Base-by-base conservation (phyloP, 202 grass and related monocot species). In the Elaeis oleifera region DNA sequence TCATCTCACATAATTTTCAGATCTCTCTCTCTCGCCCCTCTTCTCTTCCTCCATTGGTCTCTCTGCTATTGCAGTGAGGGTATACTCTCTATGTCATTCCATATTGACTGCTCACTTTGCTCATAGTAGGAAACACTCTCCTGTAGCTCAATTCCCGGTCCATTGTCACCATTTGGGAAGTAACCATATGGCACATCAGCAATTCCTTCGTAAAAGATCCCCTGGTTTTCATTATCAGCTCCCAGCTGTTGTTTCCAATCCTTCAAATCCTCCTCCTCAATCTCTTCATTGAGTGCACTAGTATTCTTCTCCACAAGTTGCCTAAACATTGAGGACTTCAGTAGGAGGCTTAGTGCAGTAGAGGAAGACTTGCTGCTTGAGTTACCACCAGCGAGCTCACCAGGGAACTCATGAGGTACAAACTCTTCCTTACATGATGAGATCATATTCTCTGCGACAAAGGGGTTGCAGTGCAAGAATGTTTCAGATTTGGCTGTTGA, bases 291-390 rank as follows among this genome's bases (percentile, higher is more conserved):
- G 5, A 15, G 49, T 23, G 64, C 73, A 5, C 66, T 74, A 6
- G 82, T 67, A 73, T 79, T 82, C 54, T 76, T 80, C 72, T 90
- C 82, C 2, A 90, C 75, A 13, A 90, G 61, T 59, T 82, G 79
- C 76, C 76, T 73, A 79, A 82, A 90, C 79, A 85, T 64, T 15
- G 82, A 71, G 9, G 87, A 90, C 68, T 83, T 90, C 11, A 90
- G 54, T 50, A 90, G 76, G 5, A 90, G 87, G 64, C 82, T 65
- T 3, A 90, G 79, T 51, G 87, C 87, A 0, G 87, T 85, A 11
- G 82, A 60, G 0, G 79, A 68, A 16, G 68, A 63, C 23, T 73
- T 71, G 44, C 44, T 82, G 48, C 76, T 74, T 23, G 50, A 61
- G 22, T 62, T 70, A 16, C 62, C 22, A 9, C 53, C 27, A 44